A percentile compares a stretch with the other conserved stretches of the same genome.
Conservation (phyloP, 192 early-diverging fungal genomes). For the Podila clonocystis region DNA sequence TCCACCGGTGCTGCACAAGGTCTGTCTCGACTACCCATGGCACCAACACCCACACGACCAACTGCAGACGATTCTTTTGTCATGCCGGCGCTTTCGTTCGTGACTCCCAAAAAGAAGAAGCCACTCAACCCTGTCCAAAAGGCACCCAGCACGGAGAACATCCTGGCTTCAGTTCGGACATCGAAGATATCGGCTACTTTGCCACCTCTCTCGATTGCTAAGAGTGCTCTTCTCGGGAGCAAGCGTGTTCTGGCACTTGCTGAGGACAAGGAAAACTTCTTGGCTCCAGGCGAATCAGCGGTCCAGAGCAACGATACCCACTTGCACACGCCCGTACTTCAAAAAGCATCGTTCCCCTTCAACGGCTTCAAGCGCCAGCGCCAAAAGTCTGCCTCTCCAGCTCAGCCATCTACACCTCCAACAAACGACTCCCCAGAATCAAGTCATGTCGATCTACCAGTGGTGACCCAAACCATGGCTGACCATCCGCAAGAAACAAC, state of each 20-base stretch:
- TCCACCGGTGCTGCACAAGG: no score
- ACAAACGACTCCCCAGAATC: not conserved
- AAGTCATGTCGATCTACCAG: not conserved
- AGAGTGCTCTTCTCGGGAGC: conserved; percentile 14
- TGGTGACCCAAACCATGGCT: not conserved
- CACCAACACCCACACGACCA: not conserved
- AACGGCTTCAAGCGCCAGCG: not conserved
- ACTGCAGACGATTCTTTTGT: not conserved
- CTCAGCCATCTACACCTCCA: not conserved
- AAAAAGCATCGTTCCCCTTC: not conserved
- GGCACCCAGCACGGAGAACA: conserved; percentile 42
- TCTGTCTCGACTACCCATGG: no score
- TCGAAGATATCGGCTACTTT: conserved; percentile 8
- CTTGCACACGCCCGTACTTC: not conserved
- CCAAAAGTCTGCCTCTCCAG: not conserved
- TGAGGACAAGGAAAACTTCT: conserved; percentile 40
- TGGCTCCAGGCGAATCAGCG: not conserved
- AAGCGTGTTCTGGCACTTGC: conserved; percentile 16
- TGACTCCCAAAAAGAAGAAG: conserved; percentile 46
- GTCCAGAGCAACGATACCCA: not conserved
- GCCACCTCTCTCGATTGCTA: conserved; percentile 5
- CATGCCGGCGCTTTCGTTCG: not conserved
- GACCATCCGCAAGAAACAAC: not conserved
- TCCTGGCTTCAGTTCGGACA: conserved; percentile 26
- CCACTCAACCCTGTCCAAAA: conserved; percentile 41